Base-by-base conservation (phyloP, 805 yeast genomes). In the Pichia kluyveri region DNA sequence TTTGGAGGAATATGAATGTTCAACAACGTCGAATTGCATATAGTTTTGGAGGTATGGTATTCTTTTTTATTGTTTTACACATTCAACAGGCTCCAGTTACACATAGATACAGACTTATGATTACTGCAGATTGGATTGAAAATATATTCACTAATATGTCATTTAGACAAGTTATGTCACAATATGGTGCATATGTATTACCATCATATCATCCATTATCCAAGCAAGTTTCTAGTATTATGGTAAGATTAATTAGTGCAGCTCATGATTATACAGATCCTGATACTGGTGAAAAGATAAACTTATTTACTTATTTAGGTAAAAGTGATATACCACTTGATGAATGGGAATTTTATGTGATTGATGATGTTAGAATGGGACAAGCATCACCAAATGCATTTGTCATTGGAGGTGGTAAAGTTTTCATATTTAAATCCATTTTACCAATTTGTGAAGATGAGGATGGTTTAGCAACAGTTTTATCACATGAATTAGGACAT, bases 391-490 rank as follows among this genome's bases (percentile, higher is more conserved):
- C 99, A 3, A 93, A 93, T 67, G 99, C 99, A 1, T 91, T 93
- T 67, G 96, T 93, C 18, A 70, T 93, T 36, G 98, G 98, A 19
- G 91, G 93, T 51, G 99, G 99, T 8, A 90, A 90, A 63, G 96
- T 93, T 40, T 93, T 93, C 66, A 89, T 93, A 18, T 87, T 86
- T 60, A 73, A 83, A 42, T 78, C 86, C 10, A 86, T 93, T 39
- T 61, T 93, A 42, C 84, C 86, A 1, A 77, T 93, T 31, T 83
- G 96, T 62, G 68, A 69, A 27, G 81, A 86, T 59, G 95, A 88
- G 45, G 95, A 88, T 61, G 97, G 96, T 2, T 67, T 93, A 41
- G 98, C 98, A n/a, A 89, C 98, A 0, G 96, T 93, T 3, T 69
- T 93, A 42, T 72, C 96, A 0, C 99, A 93, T 62, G 99, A 93